Evolutionary conservation across 192 early-diverging fungal genomes (phyloP).

Genomic region (Diversispora eburnea): DNA sequence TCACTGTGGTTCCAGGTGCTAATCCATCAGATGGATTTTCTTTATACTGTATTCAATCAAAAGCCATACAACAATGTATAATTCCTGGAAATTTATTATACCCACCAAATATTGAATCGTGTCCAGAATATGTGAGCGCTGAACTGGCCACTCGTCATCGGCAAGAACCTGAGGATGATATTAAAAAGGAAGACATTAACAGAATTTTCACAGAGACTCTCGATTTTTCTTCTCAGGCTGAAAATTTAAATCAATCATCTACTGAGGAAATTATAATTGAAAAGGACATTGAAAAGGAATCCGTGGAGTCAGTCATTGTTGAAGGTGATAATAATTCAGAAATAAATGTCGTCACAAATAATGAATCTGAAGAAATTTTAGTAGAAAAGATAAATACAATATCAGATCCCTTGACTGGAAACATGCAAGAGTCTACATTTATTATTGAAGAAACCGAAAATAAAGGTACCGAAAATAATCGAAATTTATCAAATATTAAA

Average conservation of each 20-base stretch:
- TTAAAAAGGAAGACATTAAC: slow-evolving; percentile 10
- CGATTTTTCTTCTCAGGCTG: slow-evolving; percentile 30
- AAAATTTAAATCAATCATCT: slow-evolving; percentile 8
- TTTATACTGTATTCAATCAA: slow-evolving; percentile 44
- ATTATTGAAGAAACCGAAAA: slow-evolving; percentile 32
- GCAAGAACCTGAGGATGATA: slow-evolving; percentile 5
- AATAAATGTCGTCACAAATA: neutral
- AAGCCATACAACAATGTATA: slow-evolving; percentile 42
- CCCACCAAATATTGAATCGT: slow-evolving; percentile 16
- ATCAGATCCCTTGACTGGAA: neutral
- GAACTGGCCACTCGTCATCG: neutral
- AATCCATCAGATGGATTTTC: slow-evolving; percentile 37
- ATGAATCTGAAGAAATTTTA: neutral
- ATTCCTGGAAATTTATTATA: slow-evolving; percentile 1
- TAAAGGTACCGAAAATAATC: slow-evolving; percentile 25
- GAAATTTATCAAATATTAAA: slow-evolving; percentile 29
- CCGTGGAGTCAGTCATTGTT: neutral
- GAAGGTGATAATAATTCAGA: neutral
- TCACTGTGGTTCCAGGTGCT: slow-evolving; percentile 38
- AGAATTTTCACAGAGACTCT: slow-evolving; percentile 32
- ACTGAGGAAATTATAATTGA: slow-evolving; percentile 9
- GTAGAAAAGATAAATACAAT: slow-evolving; percentile 19
- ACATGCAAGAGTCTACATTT: neutral
- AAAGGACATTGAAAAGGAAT: slow-evolving; percentile 6
- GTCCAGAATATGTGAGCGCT: slow-evolving; percentile 14